Base-by-base conservation (phyloP, 164 flowering plant genomes). In the Santalum album region DNA sequence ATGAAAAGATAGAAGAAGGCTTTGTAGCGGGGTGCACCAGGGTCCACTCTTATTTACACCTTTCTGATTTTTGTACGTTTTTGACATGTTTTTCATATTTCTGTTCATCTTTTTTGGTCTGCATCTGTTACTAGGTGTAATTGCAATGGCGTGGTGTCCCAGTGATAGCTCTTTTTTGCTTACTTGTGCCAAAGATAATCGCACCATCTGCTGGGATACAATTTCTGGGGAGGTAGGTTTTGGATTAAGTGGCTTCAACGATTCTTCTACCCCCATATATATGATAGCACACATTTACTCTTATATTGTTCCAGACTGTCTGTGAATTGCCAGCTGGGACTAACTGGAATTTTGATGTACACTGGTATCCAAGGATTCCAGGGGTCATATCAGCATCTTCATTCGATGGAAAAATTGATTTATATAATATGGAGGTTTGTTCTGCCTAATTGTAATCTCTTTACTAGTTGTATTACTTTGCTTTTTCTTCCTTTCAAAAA, bases 71-170 rank as follows among this genome's bases (percentile, higher is more conserved):
- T n/a, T n/a, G n/a, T n/a, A n/a, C n/a, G n/a, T n/a, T n/a, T n/a
- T n/a, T n/a, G n/a, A n/a, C n/a, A n/a, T n/a, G n/a, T n/a, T n/a
- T n/a, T n/a, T n/a, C n/a, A n/a, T n/a, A n/a, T n/a, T n/a, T n/a
- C n/a, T 17, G 7, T 18, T 48, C 11, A 20, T 7, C 46, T n/a
- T 45, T 16, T 35, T 45, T n/a, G n/a, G n/a, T n/a, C n/a, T n/a
- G n/a, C n/a, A n/a, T n/a, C 20, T 35, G 51, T 14, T 38, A 43
- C 40, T 76, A 94, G 99, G 99, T 78, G 96, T 94, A n/a, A 84
- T 87, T 73, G 92, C 90, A 39, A 90, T 94, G 99, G 71, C 96
- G 52, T 94, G 99, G 99, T 94, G 99, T 65, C 95, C 96, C 9
- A 72, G 18, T 64, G 96, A 90, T 56, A 86, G 85, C 68, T 78